phyloP scores from a whole-genome alignment of 108 stramenopile species.

The Tribonema minus region DNA sequence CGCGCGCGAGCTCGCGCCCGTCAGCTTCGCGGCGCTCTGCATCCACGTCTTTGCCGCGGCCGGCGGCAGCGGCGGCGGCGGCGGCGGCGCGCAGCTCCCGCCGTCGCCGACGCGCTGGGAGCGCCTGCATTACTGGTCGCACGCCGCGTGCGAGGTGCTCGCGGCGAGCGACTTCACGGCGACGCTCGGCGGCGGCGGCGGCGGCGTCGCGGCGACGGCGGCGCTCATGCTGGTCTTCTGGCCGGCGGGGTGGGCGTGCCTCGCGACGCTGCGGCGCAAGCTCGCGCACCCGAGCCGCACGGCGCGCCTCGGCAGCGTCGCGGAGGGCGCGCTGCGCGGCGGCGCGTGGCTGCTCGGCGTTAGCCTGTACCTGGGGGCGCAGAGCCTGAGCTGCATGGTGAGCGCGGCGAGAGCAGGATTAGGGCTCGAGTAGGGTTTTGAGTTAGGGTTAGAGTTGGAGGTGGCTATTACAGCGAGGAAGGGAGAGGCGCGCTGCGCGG shows the following conservation, averaged over 20 bases:
- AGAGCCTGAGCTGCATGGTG: conserved; percentile 37
- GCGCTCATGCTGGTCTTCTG: conserved; percentile 35
- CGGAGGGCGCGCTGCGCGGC: conserved; percentile 11
- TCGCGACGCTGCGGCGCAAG: conserved; percentile 19
- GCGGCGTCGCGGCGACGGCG: conserved; percentile 16
- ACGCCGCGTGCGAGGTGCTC: conserved; percentile 43
- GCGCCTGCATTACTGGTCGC: conserved; percentile 38
- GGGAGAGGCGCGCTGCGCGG: conserved; percentile 11
- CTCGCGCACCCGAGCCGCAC: conserved; percentile 17
- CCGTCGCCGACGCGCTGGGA: conserved; percentile 20
- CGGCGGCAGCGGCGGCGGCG: too few species aligned
- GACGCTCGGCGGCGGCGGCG: conserved; percentile 27
- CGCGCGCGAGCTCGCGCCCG: conserved; percentile 30
- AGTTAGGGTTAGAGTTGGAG: too few species aligned
- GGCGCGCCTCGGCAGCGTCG: conserved; percentile 13
- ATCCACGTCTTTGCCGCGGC: conserved; percentile 35
- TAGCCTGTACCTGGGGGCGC: conserved; percentile 28
- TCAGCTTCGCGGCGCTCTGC: conserved; percentile 32
- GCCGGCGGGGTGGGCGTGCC: conserved; percentile 28
- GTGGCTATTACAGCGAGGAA: too few species aligned
- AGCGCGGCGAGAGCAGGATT: too few species aligned
- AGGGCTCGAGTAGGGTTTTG: too few species aligned
- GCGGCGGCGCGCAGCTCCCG: too few species aligned
- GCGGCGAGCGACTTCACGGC: conserved; percentile 33
- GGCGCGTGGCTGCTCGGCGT: conserved; percentile 6